These are phyloP conservation scores for Eucalyptus cloeziana DNA, from an alignment of 345 rosid species.

Conservation along the genomic window DNA sequence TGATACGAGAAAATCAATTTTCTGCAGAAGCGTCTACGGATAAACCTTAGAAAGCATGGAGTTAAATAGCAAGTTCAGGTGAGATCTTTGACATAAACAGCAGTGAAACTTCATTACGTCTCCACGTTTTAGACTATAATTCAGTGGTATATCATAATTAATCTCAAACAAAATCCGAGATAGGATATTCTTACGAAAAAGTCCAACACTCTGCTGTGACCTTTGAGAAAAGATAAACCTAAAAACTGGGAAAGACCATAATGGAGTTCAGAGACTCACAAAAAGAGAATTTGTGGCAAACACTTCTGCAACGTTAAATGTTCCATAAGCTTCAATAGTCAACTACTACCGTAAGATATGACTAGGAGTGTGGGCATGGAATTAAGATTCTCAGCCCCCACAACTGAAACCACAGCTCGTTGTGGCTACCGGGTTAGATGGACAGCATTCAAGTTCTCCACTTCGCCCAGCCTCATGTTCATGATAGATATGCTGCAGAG, in stretches of 20 bases:
- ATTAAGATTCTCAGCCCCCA: not conserved
- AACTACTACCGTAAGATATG: not conserved
- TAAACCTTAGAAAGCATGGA: not conserved
- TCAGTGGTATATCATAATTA: not conserved
- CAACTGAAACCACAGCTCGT: not conserved
- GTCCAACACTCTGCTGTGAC: not conserved
- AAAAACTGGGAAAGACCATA: not conserved
- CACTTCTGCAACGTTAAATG: slow-evolving; percentile 65
- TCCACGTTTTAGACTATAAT: not conserved
- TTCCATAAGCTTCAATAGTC: slow-evolving; percentile 66
- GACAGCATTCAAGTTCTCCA: not conserved
- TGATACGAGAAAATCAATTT: not conserved
- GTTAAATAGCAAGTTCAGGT: not conserved
- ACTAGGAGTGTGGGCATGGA: not conserved
- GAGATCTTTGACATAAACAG: not conserved
- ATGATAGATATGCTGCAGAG: not conserved
- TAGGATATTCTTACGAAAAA: not conserved
- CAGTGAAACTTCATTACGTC: not conserved
- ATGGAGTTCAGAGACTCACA: slow-evolving; percentile 17
- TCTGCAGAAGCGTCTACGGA: not conserved
- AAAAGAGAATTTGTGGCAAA: slow-evolving; percentile 64
- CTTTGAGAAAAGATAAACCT: not conserved
- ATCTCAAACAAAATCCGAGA: not conserved
- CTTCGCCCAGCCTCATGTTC: not conserved
- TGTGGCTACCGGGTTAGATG: not conserved